Evolutionary conservation across 192 early-diverging fungal species (phyloP).

Genomic region (Backusella macrospora): DNA sequence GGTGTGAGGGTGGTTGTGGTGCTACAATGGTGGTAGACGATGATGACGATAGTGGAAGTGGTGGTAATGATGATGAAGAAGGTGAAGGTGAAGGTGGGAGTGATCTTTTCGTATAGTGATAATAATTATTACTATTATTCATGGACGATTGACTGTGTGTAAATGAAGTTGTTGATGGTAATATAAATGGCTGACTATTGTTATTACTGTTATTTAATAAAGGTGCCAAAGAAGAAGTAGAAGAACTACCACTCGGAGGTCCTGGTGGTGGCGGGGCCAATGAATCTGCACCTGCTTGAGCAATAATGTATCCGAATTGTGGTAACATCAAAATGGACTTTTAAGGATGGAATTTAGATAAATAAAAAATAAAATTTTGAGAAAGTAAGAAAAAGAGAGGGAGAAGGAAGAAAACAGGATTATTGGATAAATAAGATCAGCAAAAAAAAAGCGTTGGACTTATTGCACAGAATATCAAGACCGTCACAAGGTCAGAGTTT

Average conservation of each 20-base stretch:
- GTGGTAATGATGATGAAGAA: conserved; percentile 14
- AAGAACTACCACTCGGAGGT: neutral
- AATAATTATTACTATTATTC: conserved; percentile 8
- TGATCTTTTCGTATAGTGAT: neutral
- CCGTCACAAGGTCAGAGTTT: conserved; percentile 7
- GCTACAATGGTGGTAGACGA: neutral
- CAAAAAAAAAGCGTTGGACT: neutral
- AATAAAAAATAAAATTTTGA: neutral
- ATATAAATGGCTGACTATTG: conserved; percentile 15
- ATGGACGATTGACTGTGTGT: neutral
- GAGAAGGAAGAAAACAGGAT: neutral
- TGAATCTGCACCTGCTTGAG: conserved; percentile 44
- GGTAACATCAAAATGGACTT: conserved; percentile 30
- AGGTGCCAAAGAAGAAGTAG: conserved; percentile 11
- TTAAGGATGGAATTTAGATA: neutral
- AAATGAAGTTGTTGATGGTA: neutral
- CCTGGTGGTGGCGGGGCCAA: conserved; percentile 1
- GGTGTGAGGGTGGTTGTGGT: conserved; percentile 11
- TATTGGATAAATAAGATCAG: neutral
- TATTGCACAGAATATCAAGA: conserved; percentile 8
- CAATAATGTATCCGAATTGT: conserved; percentile 42
- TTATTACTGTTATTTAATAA: neutral
- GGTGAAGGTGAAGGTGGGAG: neutral
- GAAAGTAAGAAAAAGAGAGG: neutral
- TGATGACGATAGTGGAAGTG: neutral